Evolutionary conservation across 768 basidiomycete species (phyloP), one percentile per base, ranked within the genome.

Genomic region (Pleurotus citrinopileatus): DNA sequence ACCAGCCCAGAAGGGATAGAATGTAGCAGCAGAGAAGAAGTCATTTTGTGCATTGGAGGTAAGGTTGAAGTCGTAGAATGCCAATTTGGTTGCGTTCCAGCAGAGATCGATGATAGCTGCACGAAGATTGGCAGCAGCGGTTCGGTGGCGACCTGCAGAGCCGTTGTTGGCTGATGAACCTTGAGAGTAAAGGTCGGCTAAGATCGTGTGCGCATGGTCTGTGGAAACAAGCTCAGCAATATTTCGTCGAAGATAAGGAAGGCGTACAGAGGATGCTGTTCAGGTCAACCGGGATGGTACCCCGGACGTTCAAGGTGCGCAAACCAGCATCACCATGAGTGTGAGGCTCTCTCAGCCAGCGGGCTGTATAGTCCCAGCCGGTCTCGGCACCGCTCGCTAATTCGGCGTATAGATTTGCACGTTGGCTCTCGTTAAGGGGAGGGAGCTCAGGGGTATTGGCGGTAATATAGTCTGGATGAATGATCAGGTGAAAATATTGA

Each of bases 51-150:
- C 63, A 46, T 86, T 83, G 2, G 84, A 78, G 5, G 82, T 86
- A 36, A 87, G 67, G 66, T 93, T 91, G 70, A 89, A 97, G 68
- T 96, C 94, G 62, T 95, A 95, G 70, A 95, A 96, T 0, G 87
- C 87, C n/a, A 92, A 74, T 73, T 89, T 90, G 6, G 73, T 69
- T 0, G 82, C 59, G 63, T 96, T 89, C 94, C 94, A 97, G 69
- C 83, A 75, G 7, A 97, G 79, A 65, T 98, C 95, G 29, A 97
- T 72, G 56, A 97, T 82, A 0, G 85, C 94, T 19, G 70, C 75
- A 54, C 82, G 81, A 38, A 92, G 70, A 6, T 71, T 68, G 0
- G 76, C 67, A 0, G 93, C 91, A 2, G 78, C 74, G 20, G 74
- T 60, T 15, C 67, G 72, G 62, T 94, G 91, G 23, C 69, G 65